Base-by-base conservation (phyloP, 1,284 basidiomycete genomes). In the Ustilago xerochloae region DNA sequence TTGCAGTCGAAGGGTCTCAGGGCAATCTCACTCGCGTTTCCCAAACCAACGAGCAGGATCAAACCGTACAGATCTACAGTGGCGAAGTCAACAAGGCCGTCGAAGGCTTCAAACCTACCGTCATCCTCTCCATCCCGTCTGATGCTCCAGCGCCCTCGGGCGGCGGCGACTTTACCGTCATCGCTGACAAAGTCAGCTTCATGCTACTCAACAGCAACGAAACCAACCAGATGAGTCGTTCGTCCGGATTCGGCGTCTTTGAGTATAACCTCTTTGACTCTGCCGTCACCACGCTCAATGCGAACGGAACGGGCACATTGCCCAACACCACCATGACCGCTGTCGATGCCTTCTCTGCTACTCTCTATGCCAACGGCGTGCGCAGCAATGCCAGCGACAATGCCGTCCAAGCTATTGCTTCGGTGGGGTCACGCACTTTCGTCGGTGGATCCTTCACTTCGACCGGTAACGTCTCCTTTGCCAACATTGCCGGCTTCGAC, bases 401-500 rank as follows among this genome's bases (percentile, higher is more conserved):
- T 86, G 54, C 85, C 28, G 86, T 90, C 22, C 79, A 82, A 36
- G 85, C 90, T 16, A 88, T 92, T 59, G 89, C 87, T 1, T 88
- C 55, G 29, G 61, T 64, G 10, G 69, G 48, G 10, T 56, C 90
- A 24, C 81, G 85, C 13, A 86, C 93, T 39, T 92, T 92, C 85
- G 84, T 95, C 41, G 94, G 90, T 33, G 95, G 96, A 15, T 87
- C 88, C 61, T 95, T 97, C 85, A 87, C 87, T 0, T 81, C 78
- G 53, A 46, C 38, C 83, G 92, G 88, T 1, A 88, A 83, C 57
- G 89, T 46, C 88, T 90, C 33, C 32, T 86, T 89, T 13, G 87
- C 89, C 59, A 96, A 96, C 79, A 88, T 97, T 57, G 89, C 92
- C 32, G 87, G 87, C 5, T 93, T 90, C 84, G 89, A 43, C 90